A percentile compares a stretch with the other conserved stretches of the same genome.
Conservation (phyloP, 768 basidiomycete genomes). For the Leccinum longicurvipes region DNA sequence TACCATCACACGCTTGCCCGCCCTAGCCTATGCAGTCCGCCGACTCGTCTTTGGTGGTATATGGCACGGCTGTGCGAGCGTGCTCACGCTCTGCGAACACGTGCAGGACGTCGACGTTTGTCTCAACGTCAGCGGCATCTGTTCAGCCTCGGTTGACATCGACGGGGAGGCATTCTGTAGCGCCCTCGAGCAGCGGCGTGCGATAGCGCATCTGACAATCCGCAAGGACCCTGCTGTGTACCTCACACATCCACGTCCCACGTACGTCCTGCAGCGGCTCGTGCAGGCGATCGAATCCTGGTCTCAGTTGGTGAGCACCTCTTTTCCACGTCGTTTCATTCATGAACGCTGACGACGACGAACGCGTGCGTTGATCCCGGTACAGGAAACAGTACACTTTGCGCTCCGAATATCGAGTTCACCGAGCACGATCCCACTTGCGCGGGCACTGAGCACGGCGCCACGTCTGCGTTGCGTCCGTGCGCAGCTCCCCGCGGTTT, state of each 20-base stretch:
- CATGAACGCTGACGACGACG: neutral
- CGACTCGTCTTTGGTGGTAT: slow-evolving; percentile 41
- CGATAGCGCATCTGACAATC: slow-evolving; percentile 46
- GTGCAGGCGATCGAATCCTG: slow-evolving; percentile 44
- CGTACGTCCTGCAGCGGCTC: slow-evolving; percentile 43
- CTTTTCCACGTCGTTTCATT: neutral
- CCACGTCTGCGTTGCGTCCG: slow-evolving; percentile 47
- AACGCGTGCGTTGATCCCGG: neutral
- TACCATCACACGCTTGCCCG: slow-evolving; percentile 37
- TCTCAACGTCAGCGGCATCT: slow-evolving; percentile 18
- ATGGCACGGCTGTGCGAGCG: slow-evolving; percentile 37
- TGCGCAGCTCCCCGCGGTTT: slow-evolving; percentile 54
- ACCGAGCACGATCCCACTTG: slow-evolving; percentile 25
- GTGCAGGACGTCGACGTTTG: slow-evolving; percentile 40
- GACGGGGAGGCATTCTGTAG: slow-evolving; percentile 38
- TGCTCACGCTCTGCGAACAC: slow-evolving; percentile 32
- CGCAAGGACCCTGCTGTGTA: slow-evolving; percentile 52
- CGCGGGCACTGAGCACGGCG: slow-evolving; percentile 37
- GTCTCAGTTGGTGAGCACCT: slow-evolving; percentile 44
- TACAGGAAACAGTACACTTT: slow-evolving; percentile 50
- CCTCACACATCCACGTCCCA: slow-evolving; percentile 49
- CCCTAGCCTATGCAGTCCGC: slow-evolving; percentile 40
- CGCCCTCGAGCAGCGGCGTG: slow-evolving; percentile 36
- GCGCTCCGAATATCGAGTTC: slow-evolving; percentile 54
- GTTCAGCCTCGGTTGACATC: slow-evolving; percentile 1